Evolutionary conservation across 805 yeast genomes (phyloP).

Genomic region (Yarrowia phangngaensis): DNA sequence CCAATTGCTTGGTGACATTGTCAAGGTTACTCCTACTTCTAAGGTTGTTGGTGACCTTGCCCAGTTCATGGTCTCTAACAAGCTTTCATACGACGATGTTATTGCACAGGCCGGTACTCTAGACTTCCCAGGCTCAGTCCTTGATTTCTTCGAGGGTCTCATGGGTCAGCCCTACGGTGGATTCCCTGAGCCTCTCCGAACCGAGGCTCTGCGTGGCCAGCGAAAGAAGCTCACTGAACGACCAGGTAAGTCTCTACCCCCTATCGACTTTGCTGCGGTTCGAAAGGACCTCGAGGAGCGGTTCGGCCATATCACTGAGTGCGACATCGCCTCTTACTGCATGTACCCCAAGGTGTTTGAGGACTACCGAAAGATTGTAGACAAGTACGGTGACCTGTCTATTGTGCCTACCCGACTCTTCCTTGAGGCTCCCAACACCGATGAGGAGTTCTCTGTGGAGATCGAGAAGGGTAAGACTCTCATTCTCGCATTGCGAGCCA

Average conservation of each 20-base stretch:
- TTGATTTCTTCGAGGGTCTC: conserved; percentile 97
- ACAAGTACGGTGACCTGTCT: conserved; percentile 85
- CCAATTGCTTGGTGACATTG: conserved; percentile 87
- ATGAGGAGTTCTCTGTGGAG: conserved; percentile 83
- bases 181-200: conserved; percentile 97
- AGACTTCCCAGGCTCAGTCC: conserved; percentile 97
- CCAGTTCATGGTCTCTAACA: conserved; percentile 98
- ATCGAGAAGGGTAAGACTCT: conserved; percentile 94
- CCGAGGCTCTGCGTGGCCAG: conserved; percentile 85
- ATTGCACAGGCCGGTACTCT: conserved; percentile 78
- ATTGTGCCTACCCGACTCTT: conserved; percentile 91
- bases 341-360: conserved; percentile 99
- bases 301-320: conserved; percentile 76
- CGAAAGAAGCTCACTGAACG: conserved; percentile 83
- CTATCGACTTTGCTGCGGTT: conserved; percentile 71
- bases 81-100: conserved; percentile 80
- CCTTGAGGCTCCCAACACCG: conserved; percentile 79
- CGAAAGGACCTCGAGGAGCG: conserved; percentile 69
- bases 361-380: conserved; percentile 67
- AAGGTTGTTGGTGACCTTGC: conserved; percentile 99
- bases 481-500: conserved; percentile 85
- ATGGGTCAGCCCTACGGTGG: conserved; percentile 99
- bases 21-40: conserved; percentile 98
- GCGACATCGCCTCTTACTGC: conserved; percentile 89
- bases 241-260: conserved; percentile 88